Evolutionary conservation across 1,284 basidiomycete genomes (phyloP).

Genomic region (Malassezia pachydermatis): DNA sequence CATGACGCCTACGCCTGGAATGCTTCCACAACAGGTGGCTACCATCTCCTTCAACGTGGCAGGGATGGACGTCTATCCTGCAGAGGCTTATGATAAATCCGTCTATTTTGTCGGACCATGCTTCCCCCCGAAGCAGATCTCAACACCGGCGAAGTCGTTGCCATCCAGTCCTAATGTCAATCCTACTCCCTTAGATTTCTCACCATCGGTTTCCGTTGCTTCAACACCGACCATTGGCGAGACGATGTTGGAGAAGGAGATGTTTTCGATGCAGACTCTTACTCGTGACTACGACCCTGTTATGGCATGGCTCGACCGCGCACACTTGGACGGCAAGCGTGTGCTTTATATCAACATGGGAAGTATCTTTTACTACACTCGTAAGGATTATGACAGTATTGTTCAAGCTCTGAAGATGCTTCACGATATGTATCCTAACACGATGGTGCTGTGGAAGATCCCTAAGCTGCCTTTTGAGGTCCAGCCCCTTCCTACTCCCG

Average conservation of each 20-base stretch:
- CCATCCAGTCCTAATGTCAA: background rate
- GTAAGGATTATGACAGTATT: constrained; percentile 26
- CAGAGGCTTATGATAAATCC: constrained; percentile 14
- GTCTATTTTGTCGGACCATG: constrained; percentile 25
- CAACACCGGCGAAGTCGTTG: constrained; percentile 1
- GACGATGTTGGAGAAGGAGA: constrained; percentile 17
- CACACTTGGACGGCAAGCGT: constrained; percentile 20
- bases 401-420: constrained; percentile 26
- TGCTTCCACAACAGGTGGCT: constrained; percentile 18
- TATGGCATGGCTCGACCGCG: constrained; percentile 27
- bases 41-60: constrained; percentile 24
- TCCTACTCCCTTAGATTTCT: background rate
- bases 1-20: constrained; percentile 24
- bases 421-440: constrained; percentile 19
- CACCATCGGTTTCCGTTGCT: constrained; percentile 2
- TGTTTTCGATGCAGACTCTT: background rate
- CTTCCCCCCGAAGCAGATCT: constrained; percentile 11
- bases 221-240: constrained; percentile 16
- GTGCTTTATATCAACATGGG: constrained; percentile 45
- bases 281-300: constrained; percentile 10
- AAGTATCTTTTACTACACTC: constrained; percentile 37
- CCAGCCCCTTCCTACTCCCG: constrained; percentile 20
- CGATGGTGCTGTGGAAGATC: constrained; percentile 30
- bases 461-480: constrained; percentile 18
- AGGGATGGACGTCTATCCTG: constrained; percentile 20